These are phyloP conservation scores for Monosporascus sp. DNA, from an alignment of 2,329 filamentous ascomycete species.

Conservation along the genomic window DNA sequence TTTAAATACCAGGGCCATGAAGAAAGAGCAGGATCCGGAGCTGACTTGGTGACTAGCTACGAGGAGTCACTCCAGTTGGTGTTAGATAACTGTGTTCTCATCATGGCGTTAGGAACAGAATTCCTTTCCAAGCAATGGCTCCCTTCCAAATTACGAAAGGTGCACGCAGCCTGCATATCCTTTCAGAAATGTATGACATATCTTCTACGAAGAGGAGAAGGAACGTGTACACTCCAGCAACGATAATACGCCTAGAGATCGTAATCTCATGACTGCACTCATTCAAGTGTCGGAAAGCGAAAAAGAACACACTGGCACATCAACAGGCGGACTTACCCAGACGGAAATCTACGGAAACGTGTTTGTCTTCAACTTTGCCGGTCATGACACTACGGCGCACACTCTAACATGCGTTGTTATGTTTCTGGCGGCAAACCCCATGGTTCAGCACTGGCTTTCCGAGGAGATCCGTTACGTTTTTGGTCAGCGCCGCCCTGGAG, in stretches of 20 bases:
- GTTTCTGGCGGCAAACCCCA: conserved; percentile 38
- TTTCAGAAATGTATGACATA: conserved; percentile 24
- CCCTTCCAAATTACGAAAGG: conserved; percentile 7
- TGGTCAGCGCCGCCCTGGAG: conserved; percentile 1
- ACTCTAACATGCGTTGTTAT: conserved; percentile 36
- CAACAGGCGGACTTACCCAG: conserved; percentile 26
- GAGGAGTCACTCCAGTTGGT: conserved; percentile 22
- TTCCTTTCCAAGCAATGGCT: conserved; percentile 19
- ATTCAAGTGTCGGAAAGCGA: conserved; percentile 20
- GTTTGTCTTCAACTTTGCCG: conserved; percentile 30
- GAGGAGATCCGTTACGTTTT: conserved; percentile 30
- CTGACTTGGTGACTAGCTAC: conserved; percentile 14
- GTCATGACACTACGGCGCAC: conserved; percentile 46
- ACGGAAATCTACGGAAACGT: conserved; percentile 34
- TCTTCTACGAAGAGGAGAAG: conserved; percentile 26
- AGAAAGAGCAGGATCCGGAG: conserved; percentile 8
- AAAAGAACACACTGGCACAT: conserved; percentile 1
- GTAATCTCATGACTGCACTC: conserved; percentile 14
- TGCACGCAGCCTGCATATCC: conserved; percentile 18
- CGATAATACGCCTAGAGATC: background rate
- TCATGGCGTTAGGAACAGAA: conserved; percentile 21
- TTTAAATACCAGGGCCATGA: conserved; percentile 24
- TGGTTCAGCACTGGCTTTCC: conserved; percentile 39
- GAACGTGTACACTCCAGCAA: conserved; percentile 7
- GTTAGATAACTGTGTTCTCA: conserved; percentile 25